Percentiles rank a stretch among this genome's conserved stretches.
Evolutionary conservation across 2,329 filamentous ascomycete species (phyloP).

Genomic region (Beauveria sp.): DNA sequence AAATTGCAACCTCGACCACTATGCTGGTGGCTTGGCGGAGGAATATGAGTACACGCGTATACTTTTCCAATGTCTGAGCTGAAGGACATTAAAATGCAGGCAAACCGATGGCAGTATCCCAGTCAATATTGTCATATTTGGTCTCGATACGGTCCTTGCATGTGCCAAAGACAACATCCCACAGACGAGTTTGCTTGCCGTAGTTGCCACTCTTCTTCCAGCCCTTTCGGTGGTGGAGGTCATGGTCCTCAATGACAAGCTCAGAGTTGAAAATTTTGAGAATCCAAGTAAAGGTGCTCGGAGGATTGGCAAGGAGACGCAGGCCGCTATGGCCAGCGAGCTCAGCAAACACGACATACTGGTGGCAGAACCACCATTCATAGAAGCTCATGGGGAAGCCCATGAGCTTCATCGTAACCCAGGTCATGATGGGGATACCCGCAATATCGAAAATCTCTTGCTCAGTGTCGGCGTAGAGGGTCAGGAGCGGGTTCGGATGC

Average conservation of each 20-base stretch:
- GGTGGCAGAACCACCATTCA: slow-evolving; percentile 34
- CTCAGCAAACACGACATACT: slow-evolving; percentile 30
- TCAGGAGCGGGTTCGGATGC: slow-evolving; percentile 26
- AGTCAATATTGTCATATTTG: not conserved
- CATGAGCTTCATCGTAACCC: slow-evolving; percentile 20
- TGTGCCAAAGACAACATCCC: slow-evolving; percentile 11
- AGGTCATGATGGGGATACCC: slow-evolving; percentile 22
- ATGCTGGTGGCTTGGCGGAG: too few relatives aligned
- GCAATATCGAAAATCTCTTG: slow-evolving; percentile 24
- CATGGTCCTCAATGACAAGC: slow-evolving; percentile 32
- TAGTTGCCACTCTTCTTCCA: slow-evolving; percentile 19
- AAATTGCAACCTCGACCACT: too few relatives aligned
- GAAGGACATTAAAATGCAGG: not conserved
- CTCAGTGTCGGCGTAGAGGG: slow-evolving; percentile 23
- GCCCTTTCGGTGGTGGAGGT: slow-evolving; percentile 28
- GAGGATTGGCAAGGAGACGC: slow-evolving; percentile 25
- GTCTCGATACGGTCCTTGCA: slow-evolving; percentile 12
- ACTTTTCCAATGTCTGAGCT: too few relatives aligned
- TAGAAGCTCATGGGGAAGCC: slow-evolving; percentile 34
- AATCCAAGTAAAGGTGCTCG: slow-evolving; percentile 24
- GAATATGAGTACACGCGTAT: too few relatives aligned
- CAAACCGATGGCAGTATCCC: slow-evolving; percentile 8
- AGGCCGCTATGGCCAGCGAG: slow-evolving; percentile 26
- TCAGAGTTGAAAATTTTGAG: slow-evolving; percentile 25
- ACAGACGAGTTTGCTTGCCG: slow-evolving; percentile 11